Percentiles rank a stretch among this genome's conserved stretches.
These are phyloP conservation scores for Pythium aristosporum DNA, from an alignment of 352 stramenopile species.

Conservation along the genomic window DNA sequence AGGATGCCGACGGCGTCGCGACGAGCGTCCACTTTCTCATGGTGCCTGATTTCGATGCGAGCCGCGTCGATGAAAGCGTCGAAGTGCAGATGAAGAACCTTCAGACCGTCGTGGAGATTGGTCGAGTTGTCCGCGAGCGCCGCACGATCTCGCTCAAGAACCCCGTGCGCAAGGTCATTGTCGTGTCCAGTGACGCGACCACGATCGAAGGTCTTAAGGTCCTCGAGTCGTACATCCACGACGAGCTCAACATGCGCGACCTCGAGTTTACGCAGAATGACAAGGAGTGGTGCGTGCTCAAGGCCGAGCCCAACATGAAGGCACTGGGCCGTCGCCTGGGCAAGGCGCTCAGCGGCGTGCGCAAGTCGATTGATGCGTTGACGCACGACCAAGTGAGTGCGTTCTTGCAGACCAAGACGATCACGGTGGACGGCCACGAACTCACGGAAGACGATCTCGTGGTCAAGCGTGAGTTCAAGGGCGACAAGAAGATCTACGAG, in stretches of 20 bases:
- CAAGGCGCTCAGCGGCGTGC: conserved; percentile 95
- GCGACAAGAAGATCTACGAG: conserved; percentile 91
- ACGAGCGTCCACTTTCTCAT: conserved; percentile 96
- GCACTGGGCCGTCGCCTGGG: conserved; percentile 95
- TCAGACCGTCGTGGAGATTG: conserved; percentile 96
- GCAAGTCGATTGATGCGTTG: conserved; percentile 69
- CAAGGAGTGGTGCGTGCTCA: conserved; percentile 91
- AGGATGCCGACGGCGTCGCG: conserved; percentile 90
- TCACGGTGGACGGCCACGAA: conserved; percentile 81
- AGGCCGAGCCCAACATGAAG: conserved; percentile 94
- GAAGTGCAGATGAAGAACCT: conserved; percentile 95
- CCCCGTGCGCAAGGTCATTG: conserved; percentile 95
- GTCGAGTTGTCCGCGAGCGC: conserved; percentile 95
- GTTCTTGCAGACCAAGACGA: conserved; percentile 67
- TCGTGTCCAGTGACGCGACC: conserved; percentile 90
- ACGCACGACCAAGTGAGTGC: conserved; percentile 70
- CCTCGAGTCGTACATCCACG: conserved; percentile 94
- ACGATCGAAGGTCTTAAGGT: conserved; percentile 73
- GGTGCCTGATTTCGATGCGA: conserved; percentile 93
- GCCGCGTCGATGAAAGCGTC: conserved; percentile 91
- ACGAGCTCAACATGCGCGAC: conserved; percentile 97
- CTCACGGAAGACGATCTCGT: conserved; percentile 91
- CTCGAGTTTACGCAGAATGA: conserved; percentile 90
- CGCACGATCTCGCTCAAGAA: conserved; percentile 97
- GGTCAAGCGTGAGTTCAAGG: conserved; percentile 94